phyloP scores from a whole-genome alignment of 1,284 basidiomycete genomes.

The Cryptococcus sp. region DNA sequence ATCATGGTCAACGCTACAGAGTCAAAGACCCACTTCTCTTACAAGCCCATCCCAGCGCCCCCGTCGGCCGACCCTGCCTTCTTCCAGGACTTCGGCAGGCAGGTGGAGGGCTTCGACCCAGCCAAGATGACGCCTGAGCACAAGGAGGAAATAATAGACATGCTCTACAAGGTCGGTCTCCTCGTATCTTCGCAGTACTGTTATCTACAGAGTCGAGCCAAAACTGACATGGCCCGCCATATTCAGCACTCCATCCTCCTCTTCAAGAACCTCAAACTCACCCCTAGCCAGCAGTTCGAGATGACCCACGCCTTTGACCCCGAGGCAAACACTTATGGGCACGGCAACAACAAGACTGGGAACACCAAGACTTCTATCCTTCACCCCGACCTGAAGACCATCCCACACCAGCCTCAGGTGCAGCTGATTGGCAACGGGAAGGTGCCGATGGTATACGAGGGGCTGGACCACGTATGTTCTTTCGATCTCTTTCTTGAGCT shows the following conservation, averaged over 20 bases:
- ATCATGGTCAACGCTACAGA: conserved; percentile 9
- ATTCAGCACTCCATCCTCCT: conserved; percentile 66
- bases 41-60: conserved; percentile 58
- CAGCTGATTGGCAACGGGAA: conserved; percentile 80
- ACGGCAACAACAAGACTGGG: conserved; percentile 77
- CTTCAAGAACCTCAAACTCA: conserved; percentile 65
- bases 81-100: conserved; percentile 62
- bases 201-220: background rate
- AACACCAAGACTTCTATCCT: conserved; percentile 70
- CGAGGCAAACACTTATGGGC: conserved; percentile 67
- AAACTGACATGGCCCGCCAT: background rate
- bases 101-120: conserved; percentile 62
- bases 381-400: conserved; percentile 80
- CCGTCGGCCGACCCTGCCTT: conserved; percentile 59
- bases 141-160: conserved; percentile 59
- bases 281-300: conserved; percentile 76
- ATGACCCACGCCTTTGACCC: conserved; percentile 79
- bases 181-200: too few species aligned
- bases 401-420: conserved; percentile 76
- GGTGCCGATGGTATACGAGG: conserved; percentile 66
- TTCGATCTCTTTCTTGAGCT: background rate
- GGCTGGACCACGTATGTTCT: conserved; percentile 60
- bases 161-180: conserved; percentile 69
- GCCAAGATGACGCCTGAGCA: conserved; percentile 56
- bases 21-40: conserved; percentile 19